These are phyloP conservation scores for Pythium folliculosum DNA, from an alignment of 352 stramenopile genomes.

Conservation along the genomic window DNA sequence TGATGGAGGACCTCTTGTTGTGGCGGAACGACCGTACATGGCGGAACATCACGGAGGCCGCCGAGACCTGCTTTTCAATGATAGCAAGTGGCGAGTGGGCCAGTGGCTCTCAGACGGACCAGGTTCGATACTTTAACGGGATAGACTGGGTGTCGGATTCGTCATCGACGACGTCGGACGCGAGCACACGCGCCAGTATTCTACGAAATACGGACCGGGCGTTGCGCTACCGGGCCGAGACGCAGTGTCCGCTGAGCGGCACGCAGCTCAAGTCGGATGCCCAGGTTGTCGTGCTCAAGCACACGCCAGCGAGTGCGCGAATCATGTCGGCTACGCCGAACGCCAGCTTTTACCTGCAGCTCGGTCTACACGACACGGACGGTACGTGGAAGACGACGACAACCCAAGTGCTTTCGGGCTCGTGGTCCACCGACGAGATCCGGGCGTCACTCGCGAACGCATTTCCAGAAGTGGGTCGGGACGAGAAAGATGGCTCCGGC, in stretches of 20 bases:
- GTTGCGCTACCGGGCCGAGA: slow-evolving; percentile 15
- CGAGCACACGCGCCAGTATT: neutral
- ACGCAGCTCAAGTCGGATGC: slow-evolving; percentile 29
- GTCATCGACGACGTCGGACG: neutral
- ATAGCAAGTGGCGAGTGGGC: slow-evolving; percentile 13
- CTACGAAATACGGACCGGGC: slow-evolving; percentile 5
- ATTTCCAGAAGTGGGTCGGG: slow-evolving; percentile 21
- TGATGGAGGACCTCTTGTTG: slow-evolving; percentile 32
- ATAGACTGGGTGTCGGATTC: neutral
- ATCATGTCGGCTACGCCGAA: slow-evolving; percentile 27
- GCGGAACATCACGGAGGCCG: slow-evolving; percentile 7
- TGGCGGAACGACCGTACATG: neutral
- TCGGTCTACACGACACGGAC: slow-evolving; percentile 25
- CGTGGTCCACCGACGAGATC: slow-evolving; percentile 24
- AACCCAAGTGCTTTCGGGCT: slow-evolving; percentile 31
- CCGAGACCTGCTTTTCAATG: neutral
- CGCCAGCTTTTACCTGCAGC: slow-evolving; percentile 34
- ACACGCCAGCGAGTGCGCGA: slow-evolving; percentile 19
- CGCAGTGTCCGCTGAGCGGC: slow-evolving; percentile 31
- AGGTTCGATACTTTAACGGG: slow-evolving; percentile 3
- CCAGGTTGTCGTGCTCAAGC: slow-evolving; percentile 34
- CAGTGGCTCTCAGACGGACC: neutral
- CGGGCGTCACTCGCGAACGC: slow-evolving; percentile 17
- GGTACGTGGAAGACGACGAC: slow-evolving; percentile 24
- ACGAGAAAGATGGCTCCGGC: slow-evolving; percentile 5